Base-by-base conservation (phyloP, 2,329 filamentous ascomycete genomes). In the Calycina marina region DNA sequence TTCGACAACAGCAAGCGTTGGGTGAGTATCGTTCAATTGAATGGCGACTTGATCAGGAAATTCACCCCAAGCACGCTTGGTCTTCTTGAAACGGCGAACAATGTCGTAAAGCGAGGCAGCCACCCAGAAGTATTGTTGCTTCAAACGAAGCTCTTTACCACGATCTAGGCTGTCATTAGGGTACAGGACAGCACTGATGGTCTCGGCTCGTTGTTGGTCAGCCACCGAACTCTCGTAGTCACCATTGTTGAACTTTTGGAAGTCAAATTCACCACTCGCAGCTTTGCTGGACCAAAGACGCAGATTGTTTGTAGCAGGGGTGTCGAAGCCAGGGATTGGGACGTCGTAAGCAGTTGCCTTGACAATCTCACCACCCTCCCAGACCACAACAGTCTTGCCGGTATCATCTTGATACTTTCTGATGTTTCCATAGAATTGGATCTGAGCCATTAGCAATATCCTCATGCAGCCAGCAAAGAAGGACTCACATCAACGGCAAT, bases 91-190 rank as follows among this genome's bases (percentile, higher is more conserved):
- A 37, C 90, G 77, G 37, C 90, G 81, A 38, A 98, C 80, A 53
- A 98, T 98, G 50, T 98, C 90, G 52, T 84, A 84, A 4, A 98
- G 69, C 11, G 90, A 98, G 11, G 90, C 90, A 32, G 90, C 86
- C 51, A 93, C 93, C 90, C 90, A 98, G 63, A 98, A 98, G 67
- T 98, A 98, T 57, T 98, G 90, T 58, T 98, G 90, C 70, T 98
- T 98, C 57, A 98, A 61, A 33, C 90, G 83, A 41, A 98, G 73
- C 63, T 98, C 90, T 59, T 98, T 98, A 41, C 90, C 90, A 43
- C 85, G 73, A 44, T 96, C 88, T 27, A 98, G 71, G 58, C 93
- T 96, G 59, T 96, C 88, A 51, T 98, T 98, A 38, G 90, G 90
- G 53, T 98, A 98, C 27, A 98, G 62, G 10, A 98, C 90, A 18